Evolutionary conservation across 2,329 filamentous ascomycete genomes (phyloP), one percentile per base, ranked within the genome.

Genomic region (Stagonosporopsis chrysanthemi): DNA sequence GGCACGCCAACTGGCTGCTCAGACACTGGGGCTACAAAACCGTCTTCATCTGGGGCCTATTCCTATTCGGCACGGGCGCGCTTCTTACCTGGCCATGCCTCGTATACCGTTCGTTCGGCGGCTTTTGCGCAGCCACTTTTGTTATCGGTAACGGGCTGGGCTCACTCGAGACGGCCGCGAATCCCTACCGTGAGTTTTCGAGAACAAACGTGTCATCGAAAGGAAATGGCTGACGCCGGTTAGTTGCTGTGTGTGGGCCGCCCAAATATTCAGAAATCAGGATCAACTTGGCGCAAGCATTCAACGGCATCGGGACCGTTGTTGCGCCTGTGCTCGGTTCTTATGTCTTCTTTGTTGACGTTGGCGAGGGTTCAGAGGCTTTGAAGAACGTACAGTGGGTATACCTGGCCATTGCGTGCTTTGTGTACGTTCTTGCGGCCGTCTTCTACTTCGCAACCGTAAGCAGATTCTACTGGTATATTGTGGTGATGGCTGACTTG

Each of bases 361-460:
- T 80, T 0, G 78, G 80, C 31, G 78, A 83, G 31, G 79, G 78
- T 46, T 75, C 73, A 9, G 71, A 80, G n/a, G 80, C 81, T 3
- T 72, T 88, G 50, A 75, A 79, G 62, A 88, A 84, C 50, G 86
- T 88, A 8, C 86, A 88, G 69, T 88, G 85, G 84, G 82, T 84
- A 1, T 89, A 89, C 64, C 79, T 88, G 2, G 85, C 83, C 4
- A 86, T 88, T 29, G 86, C 85, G 2, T 78, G 79, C 61, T 88
- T 88, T 56, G 84, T 87, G 24, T 83, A 81, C 60, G 55, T 83
- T 9, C 78, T 88, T 1, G 82, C 84, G 0, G 75, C 81, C 2
- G 78, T 88, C 9, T 88, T 88, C 72, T 86, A 83, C 69, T 80
- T 88, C 53, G 81, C 80, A 11, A 48, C 56, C 41, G 70, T 69